Percentiles rank a stretch among this genome's conserved stretches.
Conservation (phyloP, 2,329 filamentous ascomycete genomes). For the Trichoderma sp. region DNA sequence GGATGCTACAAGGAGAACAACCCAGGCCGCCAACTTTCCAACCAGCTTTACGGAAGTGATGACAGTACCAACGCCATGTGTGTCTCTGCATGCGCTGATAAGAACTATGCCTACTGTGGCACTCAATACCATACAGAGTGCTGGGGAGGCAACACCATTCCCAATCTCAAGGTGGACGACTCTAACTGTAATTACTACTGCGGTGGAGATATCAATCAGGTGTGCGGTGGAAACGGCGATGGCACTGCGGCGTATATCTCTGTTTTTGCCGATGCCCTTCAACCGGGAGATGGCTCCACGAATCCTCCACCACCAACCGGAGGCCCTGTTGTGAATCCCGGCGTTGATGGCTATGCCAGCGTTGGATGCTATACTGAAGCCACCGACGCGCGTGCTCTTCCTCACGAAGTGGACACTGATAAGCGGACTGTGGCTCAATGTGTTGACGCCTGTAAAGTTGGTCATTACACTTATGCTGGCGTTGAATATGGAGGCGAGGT, state of each 20-base stretch:
- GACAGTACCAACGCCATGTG: constrained; percentile 45
- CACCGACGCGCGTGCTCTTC: constrained; percentile 32
- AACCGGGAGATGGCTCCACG: constrained; percentile 28
- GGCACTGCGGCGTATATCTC: constrained; percentile 42
- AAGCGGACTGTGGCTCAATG: constrained; percentile 35
- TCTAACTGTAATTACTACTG: constrained; percentile 52
- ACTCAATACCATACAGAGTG: constrained; percentile 52
- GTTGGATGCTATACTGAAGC: constrained; percentile 41
- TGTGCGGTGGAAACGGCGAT: constrained; percentile 52
- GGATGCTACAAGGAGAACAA: constrained; percentile 58
- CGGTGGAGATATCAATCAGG: constrained; percentile 46
- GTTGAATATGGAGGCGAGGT: constrained; percentile 40
- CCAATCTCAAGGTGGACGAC: constrained; percentile 42
- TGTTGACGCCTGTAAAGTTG: constrained; percentile 33
- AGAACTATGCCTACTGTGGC: constrained; percentile 43
- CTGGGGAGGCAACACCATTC: constrained; percentile 52
- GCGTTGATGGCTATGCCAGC: constrained; percentile 35
- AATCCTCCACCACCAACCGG: constrained; percentile 20
- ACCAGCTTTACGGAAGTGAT: constrained; percentile 39
- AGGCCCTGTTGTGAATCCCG: constrained; percentile 37
- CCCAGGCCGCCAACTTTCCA: constrained; percentile 49
- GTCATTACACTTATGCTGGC: constrained; percentile 34
- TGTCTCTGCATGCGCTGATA: constrained; percentile 41
- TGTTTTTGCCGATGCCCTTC: constrained; percentile 42
- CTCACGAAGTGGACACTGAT: constrained; percentile 25